These are phyloP conservation scores for Colletotrichum sublineola DNA, from an alignment of 2,329 filamentous ascomycete species.

Conservation along the genomic window DNA sequence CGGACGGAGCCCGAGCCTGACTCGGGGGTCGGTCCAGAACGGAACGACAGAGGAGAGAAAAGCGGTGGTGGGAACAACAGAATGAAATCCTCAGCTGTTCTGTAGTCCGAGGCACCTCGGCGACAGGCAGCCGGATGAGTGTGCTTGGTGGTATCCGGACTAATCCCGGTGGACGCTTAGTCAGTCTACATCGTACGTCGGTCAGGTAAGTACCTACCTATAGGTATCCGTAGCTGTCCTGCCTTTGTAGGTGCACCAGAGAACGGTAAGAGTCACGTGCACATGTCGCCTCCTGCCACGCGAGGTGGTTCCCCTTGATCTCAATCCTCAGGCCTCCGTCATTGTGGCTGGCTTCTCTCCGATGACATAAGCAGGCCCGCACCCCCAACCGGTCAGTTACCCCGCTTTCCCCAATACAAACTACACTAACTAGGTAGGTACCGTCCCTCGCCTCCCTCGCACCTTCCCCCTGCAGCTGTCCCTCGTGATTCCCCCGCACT, in stretches of 20 bases:
- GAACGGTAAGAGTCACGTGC: too few relatives aligned
- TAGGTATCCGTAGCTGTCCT: too few relatives aligned
- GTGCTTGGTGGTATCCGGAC: background rate
- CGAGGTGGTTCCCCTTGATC: background rate
- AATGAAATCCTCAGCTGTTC: background rate
- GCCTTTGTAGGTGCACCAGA: too few relatives aligned
- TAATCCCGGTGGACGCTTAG: background rate
- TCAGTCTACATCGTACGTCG: background rate
- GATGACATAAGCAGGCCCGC: background rate
- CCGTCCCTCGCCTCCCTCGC: too few relatives aligned
- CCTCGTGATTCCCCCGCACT: constrained; percentile 41
- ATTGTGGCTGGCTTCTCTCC: too few relatives aligned
- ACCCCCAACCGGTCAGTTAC: constrained; percentile 16
- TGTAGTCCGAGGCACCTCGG: too few relatives aligned
- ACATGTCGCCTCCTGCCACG: too few relatives aligned
- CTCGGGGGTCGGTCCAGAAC: constrained; percentile 35
- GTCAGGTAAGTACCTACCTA: too few relatives aligned
- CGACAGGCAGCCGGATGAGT: too few relatives aligned
- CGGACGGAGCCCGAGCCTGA: constrained; percentile 36
- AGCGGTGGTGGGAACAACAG: background rate
- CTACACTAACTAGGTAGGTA: too few relatives aligned
- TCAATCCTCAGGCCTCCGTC: constrained; percentile 19
- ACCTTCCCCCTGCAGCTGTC: constrained; percentile 19
- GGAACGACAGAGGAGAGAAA: background rate
- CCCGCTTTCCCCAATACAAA: constrained; percentile 29